Conservation (phyloP, 2,329 filamentous ascomycete genomes). For the Aspergillus pseudoterreus region DNA sequence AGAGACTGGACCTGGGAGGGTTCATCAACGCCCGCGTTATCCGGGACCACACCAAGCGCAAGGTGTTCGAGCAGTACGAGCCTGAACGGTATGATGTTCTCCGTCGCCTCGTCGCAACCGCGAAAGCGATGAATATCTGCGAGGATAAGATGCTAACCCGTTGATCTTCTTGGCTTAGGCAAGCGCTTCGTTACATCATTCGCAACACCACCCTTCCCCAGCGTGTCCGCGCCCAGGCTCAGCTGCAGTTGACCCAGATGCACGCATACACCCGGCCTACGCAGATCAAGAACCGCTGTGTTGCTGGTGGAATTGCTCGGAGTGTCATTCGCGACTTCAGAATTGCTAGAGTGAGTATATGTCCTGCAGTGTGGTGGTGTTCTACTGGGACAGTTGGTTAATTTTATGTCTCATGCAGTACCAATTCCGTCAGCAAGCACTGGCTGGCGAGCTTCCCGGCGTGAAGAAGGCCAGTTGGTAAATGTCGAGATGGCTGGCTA, state of each 20-base stretch:
- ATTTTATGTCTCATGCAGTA: conserved; percentile 55
- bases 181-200: conserved; percentile 89
- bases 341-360: conserved; percentile 74
- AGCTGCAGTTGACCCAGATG: conserved; percentile 91
- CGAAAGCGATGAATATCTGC: background rate
- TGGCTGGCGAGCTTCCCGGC: conserved; percentile 80
- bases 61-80: conserved; percentile 83
- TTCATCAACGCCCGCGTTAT: conserved; percentile 83
- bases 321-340: conserved; percentile 93
- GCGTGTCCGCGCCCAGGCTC: conserved; percentile 81
- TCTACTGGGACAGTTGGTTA: conserved; percentile 7
- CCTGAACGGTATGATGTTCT: conserved; percentile 66
- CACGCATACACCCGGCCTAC: conserved; percentile 91
- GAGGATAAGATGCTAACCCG: background rate
- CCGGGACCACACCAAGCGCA: conserved; percentile 94
- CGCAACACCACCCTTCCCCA: conserved; percentile 83
- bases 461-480: conserved; percentile 98
- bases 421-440: conserved; percentile 86
- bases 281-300: conserved; percentile 90
- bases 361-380: background rate
- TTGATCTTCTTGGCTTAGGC: conserved; percentile 50
- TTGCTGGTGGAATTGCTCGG: conserved; percentile 82
- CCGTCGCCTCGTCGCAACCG: background rate
- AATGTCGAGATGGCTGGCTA: conserved; percentile 10
- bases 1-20: conserved; percentile 84